Evolutionary conservation across 306 rosid genomes (phyloP), one percentile per base, ranked within the genome.

Genomic region (Cajanus cajan): DNA sequence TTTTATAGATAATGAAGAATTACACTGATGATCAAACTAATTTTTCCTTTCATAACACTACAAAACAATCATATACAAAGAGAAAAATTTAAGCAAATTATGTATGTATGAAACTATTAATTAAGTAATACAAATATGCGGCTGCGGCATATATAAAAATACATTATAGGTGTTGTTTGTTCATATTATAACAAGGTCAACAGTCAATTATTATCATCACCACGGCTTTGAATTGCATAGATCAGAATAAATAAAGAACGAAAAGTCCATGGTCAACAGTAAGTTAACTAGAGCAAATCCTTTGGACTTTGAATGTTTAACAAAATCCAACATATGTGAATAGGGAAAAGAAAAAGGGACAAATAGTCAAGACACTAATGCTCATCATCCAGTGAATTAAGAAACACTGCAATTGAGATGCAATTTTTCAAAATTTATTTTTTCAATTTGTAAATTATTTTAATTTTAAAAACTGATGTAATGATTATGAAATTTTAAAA

Each of bases 211-310:
- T 63, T 9, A 4, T 40, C 37, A 31, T 6, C 47, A 16, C 16
- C 71, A 33, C 14, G 25, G 48, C 37, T 78, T 57, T 59, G 37
- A 62, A 45, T 28, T 33, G 39, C 8, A 76, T 36, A 12, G 2
- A 37, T 16, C 1, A 37, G 16, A 65, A 37, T 10, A 65, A 9
- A 50, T 4, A 1, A 40, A 40, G 10, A 4, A 14, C 45, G 10
- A 2, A 24, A 66, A 21, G 55, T 74, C 78, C 36, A 69, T 41
- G 37, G 68, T 76, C 82, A 82, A 70, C 70, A 77, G 54, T 70
- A 40, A 40, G 51, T 2, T 48, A 48, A 37, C 82, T 61, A 25
- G 68, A 58, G 41, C 55, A 61, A 55, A 44, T 4, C 22, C 7
- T 18, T 25, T 34, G 52, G 5, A 28, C 28, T 41, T 19, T 33